Percentiles rank a stretch among this genome's conserved stretches.
These are phyloP conservation scores for Cercospora beticola DNA, from an alignment of 2,329 filamentous ascomycete species.

Conservation along the genomic window DNA sequence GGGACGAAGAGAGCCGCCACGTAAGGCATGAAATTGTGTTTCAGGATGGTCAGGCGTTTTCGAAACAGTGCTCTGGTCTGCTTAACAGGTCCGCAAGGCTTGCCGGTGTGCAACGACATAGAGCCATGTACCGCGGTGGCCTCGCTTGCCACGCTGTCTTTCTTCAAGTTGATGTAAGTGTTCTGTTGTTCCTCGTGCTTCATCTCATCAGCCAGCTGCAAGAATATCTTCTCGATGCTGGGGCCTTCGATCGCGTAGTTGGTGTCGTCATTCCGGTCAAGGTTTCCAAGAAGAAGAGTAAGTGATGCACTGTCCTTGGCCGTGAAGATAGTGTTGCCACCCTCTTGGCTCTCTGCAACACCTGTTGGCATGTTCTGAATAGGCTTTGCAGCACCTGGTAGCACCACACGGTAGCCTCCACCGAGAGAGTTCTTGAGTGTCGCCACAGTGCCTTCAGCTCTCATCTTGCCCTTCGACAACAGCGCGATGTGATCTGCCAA, in stretches of 20 bases:
- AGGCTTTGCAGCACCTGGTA: not conserved
- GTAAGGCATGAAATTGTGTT: conserved; percentile 74
- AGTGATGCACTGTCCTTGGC: conserved; percentile 17
- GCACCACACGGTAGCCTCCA: conserved; percentile 70
- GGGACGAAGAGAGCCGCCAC: conserved; percentile 71
- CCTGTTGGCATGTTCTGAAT: not conserved
- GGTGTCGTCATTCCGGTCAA: conserved; percentile 63
- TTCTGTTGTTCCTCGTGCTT: conserved; percentile 9
- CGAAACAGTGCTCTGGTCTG: conserved; percentile 71
- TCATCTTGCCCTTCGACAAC: conserved; percentile 75
- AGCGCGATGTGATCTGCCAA: conserved; percentile 84
- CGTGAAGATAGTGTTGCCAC: conserved; percentile 11
- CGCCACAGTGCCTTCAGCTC: conserved; percentile 77
- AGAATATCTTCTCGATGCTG: conserved; percentile 86
- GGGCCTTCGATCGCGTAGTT: conserved; percentile 82
- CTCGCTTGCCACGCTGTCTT: conserved; percentile 6
- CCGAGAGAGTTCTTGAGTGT: conserved; percentile 77
- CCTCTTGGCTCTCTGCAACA: not conserved
- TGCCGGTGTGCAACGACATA: conserved; percentile 23
- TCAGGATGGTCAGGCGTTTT: conserved; percentile 74
- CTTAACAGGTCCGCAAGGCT: conserved; percentile 40
- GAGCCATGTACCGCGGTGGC: conserved; percentile 1
- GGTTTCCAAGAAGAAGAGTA: conserved; percentile 23
- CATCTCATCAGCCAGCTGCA: conserved; percentile 76
- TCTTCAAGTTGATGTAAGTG: conserved; percentile 6